phyloP scores from a whole-genome alignment of 805 yeast species.

The Kregervanrija pseudodelftensis region DNA sequence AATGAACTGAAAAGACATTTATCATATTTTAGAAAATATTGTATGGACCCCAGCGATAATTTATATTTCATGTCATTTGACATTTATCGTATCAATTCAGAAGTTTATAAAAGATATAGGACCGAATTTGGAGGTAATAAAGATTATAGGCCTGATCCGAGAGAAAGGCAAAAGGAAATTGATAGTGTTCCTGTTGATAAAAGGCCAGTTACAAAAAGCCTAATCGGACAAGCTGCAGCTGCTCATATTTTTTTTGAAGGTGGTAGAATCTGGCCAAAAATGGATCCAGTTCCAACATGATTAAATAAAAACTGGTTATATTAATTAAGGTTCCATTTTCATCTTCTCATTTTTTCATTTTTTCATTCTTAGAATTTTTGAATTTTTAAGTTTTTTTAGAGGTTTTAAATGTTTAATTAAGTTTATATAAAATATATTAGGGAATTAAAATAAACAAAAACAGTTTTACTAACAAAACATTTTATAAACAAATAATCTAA shows the following conservation, averaged over 20 bases:
- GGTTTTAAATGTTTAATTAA: not conserved
- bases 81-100: conserved; percentile 45
- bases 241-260: conserved; percentile 66
- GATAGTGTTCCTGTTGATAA: conserved; percentile 24
- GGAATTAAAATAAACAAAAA: not conserved
- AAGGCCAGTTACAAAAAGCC: conserved; percentile 30
- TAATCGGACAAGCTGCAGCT: conserved; percentile 61
- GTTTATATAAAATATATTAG: not conserved
- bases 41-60: conserved; percentile 52
- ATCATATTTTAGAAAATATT: conserved; percentile 48
- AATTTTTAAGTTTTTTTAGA: not conserved
- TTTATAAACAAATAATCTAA: conserved; percentile 3
- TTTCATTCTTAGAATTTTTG: not conserved
- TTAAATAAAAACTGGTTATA: not conserved
- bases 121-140: conserved; percentile 50
- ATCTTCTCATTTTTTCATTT: not conserved
- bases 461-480: not conserved
- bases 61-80: conserved; percentile 54
- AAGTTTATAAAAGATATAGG: conserved; percentile 43
- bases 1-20: conserved; percentile 47
- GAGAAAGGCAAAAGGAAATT: conserved; percentile 42
- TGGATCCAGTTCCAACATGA: conserved; percentile 17
- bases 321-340: not conserved
- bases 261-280: conserved; percentile 44
- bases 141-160: conserved; percentile 40